phyloP scores from a whole-genome alignment of 2,329 filamentous ascomycete genomes.

The Penicillium sp. region DNA sequence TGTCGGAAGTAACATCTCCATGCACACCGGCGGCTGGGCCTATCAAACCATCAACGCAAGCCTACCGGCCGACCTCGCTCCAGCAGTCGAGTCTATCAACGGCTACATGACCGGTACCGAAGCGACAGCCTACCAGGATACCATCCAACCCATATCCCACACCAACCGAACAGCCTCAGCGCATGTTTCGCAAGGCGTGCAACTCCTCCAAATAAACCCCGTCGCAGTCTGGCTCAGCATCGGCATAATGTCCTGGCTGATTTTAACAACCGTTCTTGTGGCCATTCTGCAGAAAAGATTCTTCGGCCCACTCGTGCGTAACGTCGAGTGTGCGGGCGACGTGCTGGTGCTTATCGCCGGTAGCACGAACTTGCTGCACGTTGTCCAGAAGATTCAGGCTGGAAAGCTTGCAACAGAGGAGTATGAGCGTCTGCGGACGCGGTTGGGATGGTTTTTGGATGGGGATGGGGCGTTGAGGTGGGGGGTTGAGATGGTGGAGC shows the following conservation, averaged over 20 bases:
- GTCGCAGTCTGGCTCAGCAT: slow-evolving; percentile 21
- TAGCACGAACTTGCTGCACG: slow-evolving; percentile 17
- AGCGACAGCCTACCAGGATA: too few species aligned
- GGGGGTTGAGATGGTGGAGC: slow-evolving; percentile 22
- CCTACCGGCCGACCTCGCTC: too few species aligned
- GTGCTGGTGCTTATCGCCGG: slow-evolving; percentile 19
- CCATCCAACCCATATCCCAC: slow-evolving; percentile 16
- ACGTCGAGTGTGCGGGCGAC: slow-evolving; percentile 19
- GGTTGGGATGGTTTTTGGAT: slow-evolving; percentile 22
- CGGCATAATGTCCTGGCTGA: slow-evolving; percentile 18
- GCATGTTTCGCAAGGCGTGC: slow-evolving; percentile 10
- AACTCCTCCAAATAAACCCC: slow-evolving; percentile 20
- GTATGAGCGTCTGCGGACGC: slow-evolving; percentile 15
- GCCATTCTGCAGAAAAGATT: slow-evolving; percentile 15
- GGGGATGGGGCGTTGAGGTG: slow-evolving; percentile 17
- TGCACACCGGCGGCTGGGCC: too few species aligned
- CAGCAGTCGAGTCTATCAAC: too few species aligned
- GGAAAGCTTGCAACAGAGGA: slow-evolving; percentile 4
- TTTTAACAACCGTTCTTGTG: slow-evolving; percentile 12
- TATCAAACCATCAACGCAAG: too few species aligned
- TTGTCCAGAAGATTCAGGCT: slow-evolving; percentile 17
- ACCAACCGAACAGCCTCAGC: slow-evolving; percentile 16
- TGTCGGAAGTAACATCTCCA: too few species aligned
- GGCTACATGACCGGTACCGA: too few species aligned
- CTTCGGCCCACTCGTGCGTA: slow-evolving; percentile 17